Evolutionary conservation across 148 eudicot species (phyloP).

Genomic region (Camellia granthamiana): DNA sequence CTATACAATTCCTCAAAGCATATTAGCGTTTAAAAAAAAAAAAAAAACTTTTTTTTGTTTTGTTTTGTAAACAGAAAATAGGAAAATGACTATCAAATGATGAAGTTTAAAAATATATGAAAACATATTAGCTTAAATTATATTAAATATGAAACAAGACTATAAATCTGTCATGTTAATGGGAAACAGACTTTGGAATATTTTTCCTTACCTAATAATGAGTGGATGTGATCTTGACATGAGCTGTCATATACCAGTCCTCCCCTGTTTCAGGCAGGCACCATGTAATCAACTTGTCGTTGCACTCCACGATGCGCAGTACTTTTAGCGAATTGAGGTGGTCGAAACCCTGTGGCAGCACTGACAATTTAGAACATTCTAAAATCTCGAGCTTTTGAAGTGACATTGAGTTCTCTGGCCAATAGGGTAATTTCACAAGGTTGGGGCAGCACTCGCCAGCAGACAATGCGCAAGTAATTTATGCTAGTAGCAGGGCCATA

Average conservation of each 20-base stretch:
- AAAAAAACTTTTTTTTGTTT: too few relatives aligned
- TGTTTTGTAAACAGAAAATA: too few relatives aligned
- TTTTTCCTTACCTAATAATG: too few relatives aligned
- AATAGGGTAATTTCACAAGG: background rate
- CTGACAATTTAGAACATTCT: background rate
- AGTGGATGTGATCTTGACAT: background rate
- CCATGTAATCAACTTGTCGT: too few relatives aligned
- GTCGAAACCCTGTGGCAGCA: background rate
- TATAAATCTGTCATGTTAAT: too few relatives aligned
- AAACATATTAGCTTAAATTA: too few relatives aligned
- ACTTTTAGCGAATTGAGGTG: background rate
- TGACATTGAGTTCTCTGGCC: background rate
- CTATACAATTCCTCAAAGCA: too few relatives aligned
- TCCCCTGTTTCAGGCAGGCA: background rate
- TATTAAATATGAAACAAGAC: too few relatives aligned
- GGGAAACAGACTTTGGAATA: too few relatives aligned
- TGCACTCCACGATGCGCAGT: background rate
- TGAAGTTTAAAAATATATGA: too few relatives aligned
- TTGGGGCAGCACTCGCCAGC: background rate
- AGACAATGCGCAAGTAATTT: background rate
- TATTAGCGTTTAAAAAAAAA: too few relatives aligned
- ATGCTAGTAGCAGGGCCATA: background rate
- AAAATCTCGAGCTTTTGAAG: background rate
- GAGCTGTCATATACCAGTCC: background rate
- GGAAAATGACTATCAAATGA: too few relatives aligned